phyloP scores from a whole-genome alignment of 2,329 filamentous ascomycete genomes.

The Sclerotiophoma versabilis region DNA sequence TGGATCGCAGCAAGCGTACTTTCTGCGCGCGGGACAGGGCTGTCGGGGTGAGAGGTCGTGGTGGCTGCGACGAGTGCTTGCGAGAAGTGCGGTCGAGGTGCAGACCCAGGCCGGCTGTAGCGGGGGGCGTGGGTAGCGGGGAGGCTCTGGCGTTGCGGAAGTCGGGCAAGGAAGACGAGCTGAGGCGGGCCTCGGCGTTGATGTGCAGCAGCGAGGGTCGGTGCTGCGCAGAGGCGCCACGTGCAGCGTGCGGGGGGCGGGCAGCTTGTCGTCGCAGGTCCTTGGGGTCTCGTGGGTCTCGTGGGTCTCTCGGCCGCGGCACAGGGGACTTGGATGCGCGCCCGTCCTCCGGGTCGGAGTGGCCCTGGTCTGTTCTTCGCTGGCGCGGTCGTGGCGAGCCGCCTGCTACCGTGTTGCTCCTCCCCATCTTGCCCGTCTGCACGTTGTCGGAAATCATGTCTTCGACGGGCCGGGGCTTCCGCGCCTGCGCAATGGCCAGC shows the following conservation, averaged over 20 bases:
- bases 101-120: slow-evolving; percentile 51
- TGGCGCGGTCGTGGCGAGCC: slow-evolving; percentile 53
- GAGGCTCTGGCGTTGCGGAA: slow-evolving; percentile 60
- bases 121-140: slow-evolving; percentile 47
- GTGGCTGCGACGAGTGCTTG: slow-evolving; percentile 63
- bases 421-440: slow-evolving; percentile 63
- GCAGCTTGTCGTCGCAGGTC: slow-evolving; percentile 40
- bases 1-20: slow-evolving; percentile 74
- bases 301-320: slow-evolving; percentile 33
- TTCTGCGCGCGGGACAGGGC: slow-evolving; percentile 72
- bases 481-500: slow-evolving; percentile 80
- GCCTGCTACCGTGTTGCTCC: slow-evolving; percentile 73
- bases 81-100: slow-evolving; percentile 47
- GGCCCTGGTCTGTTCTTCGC: slow-evolving; percentile 48
- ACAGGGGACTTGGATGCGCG: slow-evolving; percentile 50
- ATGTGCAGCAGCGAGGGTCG: slow-evolving; percentile 61
- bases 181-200: slow-evolving; percentile 67
- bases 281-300: slow-evolving; percentile 32
- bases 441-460: slow-evolving; percentile 67
- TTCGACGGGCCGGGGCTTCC: slow-evolving; percentile 71
- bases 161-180: slow-evolving; percentile 72
- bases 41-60: slow-evolving; percentile 64
- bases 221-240: slow-evolving; percentile 42
- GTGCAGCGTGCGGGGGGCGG: slow-evolving; percentile 28
- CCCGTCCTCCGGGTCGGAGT: slow-evolving; percentile 47